phyloP scores from a whole-genome alignment of 2,329 filamentous ascomycete species.

The Atkinsonella hypoxylon region DNA sequence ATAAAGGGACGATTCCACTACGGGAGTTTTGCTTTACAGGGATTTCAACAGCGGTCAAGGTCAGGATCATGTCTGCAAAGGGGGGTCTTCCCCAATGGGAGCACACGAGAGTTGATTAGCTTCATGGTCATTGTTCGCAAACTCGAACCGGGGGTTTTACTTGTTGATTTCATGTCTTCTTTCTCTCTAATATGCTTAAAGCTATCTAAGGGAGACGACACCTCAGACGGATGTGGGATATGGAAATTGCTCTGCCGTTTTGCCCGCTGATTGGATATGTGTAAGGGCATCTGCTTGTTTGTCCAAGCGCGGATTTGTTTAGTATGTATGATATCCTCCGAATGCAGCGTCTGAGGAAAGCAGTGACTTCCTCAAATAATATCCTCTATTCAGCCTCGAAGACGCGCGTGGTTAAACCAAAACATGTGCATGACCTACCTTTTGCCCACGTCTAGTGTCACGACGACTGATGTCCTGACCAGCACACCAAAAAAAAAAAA shows the following conservation, averaged over 20 bases:
- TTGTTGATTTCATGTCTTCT: neutral
- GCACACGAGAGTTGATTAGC: conserved; percentile 3
- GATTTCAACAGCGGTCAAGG: neutral
- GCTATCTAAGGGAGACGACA: neutral
- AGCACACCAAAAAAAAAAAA: too few relatives aligned
- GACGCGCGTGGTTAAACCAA: neutral
- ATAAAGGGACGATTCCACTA: neutral
- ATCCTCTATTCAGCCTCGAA: neutral
- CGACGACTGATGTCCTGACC: too few relatives aligned
- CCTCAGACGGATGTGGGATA: neutral
- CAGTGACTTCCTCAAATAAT: neutral
- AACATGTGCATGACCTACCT: neutral
- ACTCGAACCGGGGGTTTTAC: neutral
- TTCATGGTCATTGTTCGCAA: neutral
- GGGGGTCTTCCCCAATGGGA: conserved; percentile 1
- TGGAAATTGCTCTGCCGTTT: neutral
- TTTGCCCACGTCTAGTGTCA: neutral
- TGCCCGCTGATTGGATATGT: neutral
- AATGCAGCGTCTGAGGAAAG: neutral
- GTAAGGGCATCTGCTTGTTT: neutral
- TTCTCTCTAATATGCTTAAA: neutral
- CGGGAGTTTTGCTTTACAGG: neutral
- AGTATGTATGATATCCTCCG: neutral
- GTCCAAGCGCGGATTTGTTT: neutral
- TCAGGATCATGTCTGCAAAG: conserved; percentile 3